These are phyloP conservation scores for Metschnikowia kofuensis DNA, from an alignment of 805 yeast genomes.

Conservation along the genomic window DNA sequence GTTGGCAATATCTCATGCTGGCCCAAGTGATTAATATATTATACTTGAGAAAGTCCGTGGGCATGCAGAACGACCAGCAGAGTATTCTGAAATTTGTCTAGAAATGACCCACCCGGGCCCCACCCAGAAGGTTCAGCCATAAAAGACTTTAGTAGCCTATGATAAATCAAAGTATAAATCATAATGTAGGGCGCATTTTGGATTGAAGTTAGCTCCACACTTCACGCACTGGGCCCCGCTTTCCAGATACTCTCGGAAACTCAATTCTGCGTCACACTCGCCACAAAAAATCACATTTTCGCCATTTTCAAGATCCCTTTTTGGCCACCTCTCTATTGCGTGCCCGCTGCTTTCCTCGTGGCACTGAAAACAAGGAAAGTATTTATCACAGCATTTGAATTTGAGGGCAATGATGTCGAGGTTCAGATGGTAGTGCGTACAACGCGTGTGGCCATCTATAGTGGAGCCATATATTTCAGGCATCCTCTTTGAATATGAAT, in stretches of 20 bases:
- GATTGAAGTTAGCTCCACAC: conserved; percentile 34
- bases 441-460: conserved; percentile 34
- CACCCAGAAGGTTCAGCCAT: too few species aligned
- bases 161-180: conserved; percentile 30
- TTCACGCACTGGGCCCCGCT: conserved; percentile 19
- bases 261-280: conserved; percentile 27
- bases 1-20: too few species aligned
- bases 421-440: conserved; percentile 33
- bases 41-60: too few species aligned
- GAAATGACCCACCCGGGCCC: too few species aligned
- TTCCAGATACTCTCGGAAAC: conserved; percentile 26
- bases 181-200: conserved; percentile 37
- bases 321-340: conserved; percentile 14
- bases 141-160: too few species aligned
- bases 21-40: too few species aligned
- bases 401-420: conserved; percentile 40
- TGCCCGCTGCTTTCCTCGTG: conserved; percentile 24
- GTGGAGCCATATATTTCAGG: conserved; percentile 12
- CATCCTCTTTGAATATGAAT: not conserved
- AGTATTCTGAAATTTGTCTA: too few species aligned
- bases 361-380: conserved; percentile 41
- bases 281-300: conserved; percentile 36
- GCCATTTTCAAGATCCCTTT: conserved; percentile 8
- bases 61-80: too few species aligned
- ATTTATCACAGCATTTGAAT: conserved; percentile 35